Evolutionary conservation across 2,329 filamentous ascomycete species (phyloP).

Genomic region (Clonostachys byssicola): DNA sequence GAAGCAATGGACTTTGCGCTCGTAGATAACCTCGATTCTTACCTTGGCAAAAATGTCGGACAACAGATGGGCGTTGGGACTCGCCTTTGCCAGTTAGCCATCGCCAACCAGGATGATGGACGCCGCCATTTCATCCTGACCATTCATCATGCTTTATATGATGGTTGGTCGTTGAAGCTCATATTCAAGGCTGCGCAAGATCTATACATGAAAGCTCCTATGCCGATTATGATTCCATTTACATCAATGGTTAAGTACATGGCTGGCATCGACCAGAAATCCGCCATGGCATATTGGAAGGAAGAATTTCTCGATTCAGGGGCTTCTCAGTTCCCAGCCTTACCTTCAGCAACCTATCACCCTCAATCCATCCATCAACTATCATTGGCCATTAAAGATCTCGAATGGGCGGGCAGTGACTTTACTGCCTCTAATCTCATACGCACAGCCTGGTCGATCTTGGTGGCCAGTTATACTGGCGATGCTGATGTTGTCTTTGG

Average conservation of each 20-base stretch:
- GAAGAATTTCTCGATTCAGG: background rate
- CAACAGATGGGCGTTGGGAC: background rate
- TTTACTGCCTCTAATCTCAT: too few relatives aligned
- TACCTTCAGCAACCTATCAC: background rate
- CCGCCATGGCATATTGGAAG: background rate
- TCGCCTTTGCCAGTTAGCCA: too few relatives aligned
- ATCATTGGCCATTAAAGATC: too few relatives aligned
- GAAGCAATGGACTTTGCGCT: background rate
- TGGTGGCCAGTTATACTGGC: too few relatives aligned
- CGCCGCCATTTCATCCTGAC: conserved; percentile 13
- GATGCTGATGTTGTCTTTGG: conserved; percentile 4
- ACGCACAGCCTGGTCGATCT: too few relatives aligned
- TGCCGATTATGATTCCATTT: background rate
- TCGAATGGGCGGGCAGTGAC: too few relatives aligned
- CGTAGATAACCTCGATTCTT: too few relatives aligned
- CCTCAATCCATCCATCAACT: background rate
- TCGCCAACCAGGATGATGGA: background rate
- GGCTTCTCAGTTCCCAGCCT: background rate
- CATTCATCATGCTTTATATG: conserved; percentile 17
- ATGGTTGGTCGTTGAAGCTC: conserved; percentile 15
- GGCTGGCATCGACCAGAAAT: background rate
- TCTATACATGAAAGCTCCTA: conserved; percentile 3
- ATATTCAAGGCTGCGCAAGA: conserved; percentile 10
- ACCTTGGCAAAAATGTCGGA: background rate
- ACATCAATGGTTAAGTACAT: background rate